A percentile compares a stretch with the other conserved stretches of the same genome.
These are phyloP conservation scores for Eimeria nieschulzi DNA, from an alignment of 169 alveolate species.

Conservation along the genomic window DNA sequence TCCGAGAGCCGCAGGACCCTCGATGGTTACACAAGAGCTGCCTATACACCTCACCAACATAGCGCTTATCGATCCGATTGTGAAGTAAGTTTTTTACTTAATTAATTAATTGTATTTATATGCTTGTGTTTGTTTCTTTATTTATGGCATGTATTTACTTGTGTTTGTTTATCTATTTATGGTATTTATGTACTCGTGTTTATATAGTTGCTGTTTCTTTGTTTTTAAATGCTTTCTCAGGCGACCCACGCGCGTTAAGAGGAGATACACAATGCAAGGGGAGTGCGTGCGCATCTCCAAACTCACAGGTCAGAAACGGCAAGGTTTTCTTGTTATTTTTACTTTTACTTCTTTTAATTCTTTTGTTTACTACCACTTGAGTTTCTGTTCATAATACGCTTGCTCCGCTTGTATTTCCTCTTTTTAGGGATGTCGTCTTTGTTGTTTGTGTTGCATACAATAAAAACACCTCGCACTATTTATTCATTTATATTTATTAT, in stretches of 20 bases:
- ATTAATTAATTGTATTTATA: neutral
- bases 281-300: constrained; percentile 90
- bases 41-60: constrained; percentile 93
- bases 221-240: constrained; percentile 56
- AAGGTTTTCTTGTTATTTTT: neutral
- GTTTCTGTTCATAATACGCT: neutral
- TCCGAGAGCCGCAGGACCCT: constrained; percentile 82
- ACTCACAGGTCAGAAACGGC: constrained; percentile 81
- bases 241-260: constrained; percentile 90
- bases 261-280: constrained; percentile 90
- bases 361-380: neutral
- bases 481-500: neutral
- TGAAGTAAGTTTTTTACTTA: constrained; percentile 71
- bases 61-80: constrained; percentile 91
- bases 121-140: neutral
- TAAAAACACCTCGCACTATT: too few relatives aligned
- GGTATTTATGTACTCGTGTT: neutral
- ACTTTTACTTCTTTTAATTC: neutral
- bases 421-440: neutral
- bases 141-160: neutral
- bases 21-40: constrained; percentile 87
- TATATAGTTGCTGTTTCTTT: neutral
- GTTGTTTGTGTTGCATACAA: neutral
- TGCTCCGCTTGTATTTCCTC: neutral
- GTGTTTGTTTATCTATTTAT: neutral